A percentile compares a stretch with the other conserved stretches of the same genome.
Conservation (phyloP, 495 filamentous ascomycete genomes). For the Podospora conica region DNA sequence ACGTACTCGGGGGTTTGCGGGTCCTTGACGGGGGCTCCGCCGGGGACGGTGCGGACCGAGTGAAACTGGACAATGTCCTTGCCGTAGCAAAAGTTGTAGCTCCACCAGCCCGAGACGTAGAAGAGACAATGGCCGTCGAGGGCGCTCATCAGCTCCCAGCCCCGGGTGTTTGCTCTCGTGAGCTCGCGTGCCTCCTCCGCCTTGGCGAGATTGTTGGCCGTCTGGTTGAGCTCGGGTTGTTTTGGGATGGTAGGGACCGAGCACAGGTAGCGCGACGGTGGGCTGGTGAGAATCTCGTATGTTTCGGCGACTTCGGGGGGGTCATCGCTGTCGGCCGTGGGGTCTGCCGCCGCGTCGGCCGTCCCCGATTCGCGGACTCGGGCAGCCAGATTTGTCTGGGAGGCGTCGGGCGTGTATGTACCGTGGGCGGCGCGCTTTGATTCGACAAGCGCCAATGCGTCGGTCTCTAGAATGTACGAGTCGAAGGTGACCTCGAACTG, state of each 20-base stretch:
- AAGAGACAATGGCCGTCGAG: constrained; percentile 87
- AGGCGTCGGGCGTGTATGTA: constrained; percentile 29
- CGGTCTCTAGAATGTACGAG: constrained; percentile 61
- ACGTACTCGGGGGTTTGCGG: constrained; percentile 70
- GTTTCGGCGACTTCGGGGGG: constrained; percentile 35
- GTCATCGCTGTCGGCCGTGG: constrained; percentile 5
- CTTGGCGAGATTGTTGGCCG: constrained; percentile 54
- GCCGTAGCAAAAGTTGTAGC: constrained; percentile 92
- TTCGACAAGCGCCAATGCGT: constrained; percentile 57
- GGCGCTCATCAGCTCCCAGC: constrained; percentile 82
- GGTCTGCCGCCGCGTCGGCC: constrained; percentile 18
- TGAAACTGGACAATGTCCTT: constrained; percentile 88
- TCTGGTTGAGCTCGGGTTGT: constrained; percentile 49
- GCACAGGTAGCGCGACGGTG: constrained; percentile 72
- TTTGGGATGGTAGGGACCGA: constrained; percentile 66
- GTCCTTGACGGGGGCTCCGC: constrained; percentile 67
- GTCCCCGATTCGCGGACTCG: constrained; percentile 28
- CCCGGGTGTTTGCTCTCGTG: constrained; percentile 71
- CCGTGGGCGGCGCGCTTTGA: constrained; percentile 19
- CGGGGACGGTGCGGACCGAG: constrained; percentile 58
- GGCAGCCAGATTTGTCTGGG: constrained; percentile 32
- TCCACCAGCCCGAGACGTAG: constrained; percentile 93
- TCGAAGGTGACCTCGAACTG: constrained; percentile 82
- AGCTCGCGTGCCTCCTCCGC: constrained; percentile 81
- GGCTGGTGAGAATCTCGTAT: constrained; percentile 68